Base-by-base conservation (phyloP, 2,329 filamentous ascomycete species). In the Dissoconium aciculare region DNA sequence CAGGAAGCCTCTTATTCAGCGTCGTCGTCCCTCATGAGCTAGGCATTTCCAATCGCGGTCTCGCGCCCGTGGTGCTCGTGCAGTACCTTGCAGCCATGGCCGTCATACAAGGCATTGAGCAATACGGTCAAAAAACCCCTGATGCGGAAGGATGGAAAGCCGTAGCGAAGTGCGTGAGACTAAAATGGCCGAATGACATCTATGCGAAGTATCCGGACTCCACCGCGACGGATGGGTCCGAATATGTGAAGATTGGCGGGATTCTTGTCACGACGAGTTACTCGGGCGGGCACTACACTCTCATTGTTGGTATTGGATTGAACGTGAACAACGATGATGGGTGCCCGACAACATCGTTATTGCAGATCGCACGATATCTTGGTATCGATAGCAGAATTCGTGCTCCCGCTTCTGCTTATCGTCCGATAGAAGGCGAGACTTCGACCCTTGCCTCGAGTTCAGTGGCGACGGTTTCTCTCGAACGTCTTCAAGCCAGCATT, bases 161-260 rank as follows among this genome's bases (percentile, higher is more conserved):
- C 11, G 64, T 71, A 4, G 63, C 71, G 0, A 55, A 95, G 4
- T 80, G 81, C 1, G 67, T 98, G 24, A 84, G 80, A 51, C 59
- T 98, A 17, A 98, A 98, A 55, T 98, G 89, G 89, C 89, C 89
- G 8, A 98, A 98, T 47, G 89, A 98, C 50, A 81, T 98, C 32
- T 61, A 62, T 45, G 57, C 55, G 2, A 44, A 55, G 9, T 50
- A 53, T 28, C 55, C 55, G 0, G 27, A 32, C 3, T 35, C 39
- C 9, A 29, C 31, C 11, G 25, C 24, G 11, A 15, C 34, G 71
- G 71, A 83, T 48, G 77, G 76, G 1, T 62, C 71, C 13, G 76
- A 83, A 47, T 89, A 89, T 44, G 75, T 84, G 42, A 98, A 98
- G 50, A 85, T 98, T 32, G 83, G 82, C 31, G 89, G 89, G 4